Percentiles rank a stretch among this genome's conserved stretches.
Evolutionary conservation across 768 basidiomycete species (phyloP).

Genomic region (Hericium rajendrae): DNA sequence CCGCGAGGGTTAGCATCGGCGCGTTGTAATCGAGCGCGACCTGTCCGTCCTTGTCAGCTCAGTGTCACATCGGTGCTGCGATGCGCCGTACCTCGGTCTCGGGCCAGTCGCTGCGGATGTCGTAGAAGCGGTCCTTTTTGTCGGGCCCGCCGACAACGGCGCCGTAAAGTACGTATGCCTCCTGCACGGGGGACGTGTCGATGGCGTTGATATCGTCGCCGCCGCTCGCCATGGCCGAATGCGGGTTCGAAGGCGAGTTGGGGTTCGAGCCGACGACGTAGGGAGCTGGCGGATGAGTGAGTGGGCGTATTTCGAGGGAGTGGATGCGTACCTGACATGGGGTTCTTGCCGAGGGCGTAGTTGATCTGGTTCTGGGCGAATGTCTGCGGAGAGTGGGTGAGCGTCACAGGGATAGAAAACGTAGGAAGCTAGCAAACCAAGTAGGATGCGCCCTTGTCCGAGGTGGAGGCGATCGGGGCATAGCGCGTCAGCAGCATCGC

Average conservation of each 20-base stretch:
- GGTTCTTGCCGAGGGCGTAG: constrained; percentile 81
- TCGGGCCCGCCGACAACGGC: constrained; percentile 86
- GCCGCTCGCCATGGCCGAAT: constrained; percentile 83
- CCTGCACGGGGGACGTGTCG: constrained; percentile 59
- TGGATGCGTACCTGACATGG: constrained; percentile 60
- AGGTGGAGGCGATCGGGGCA: constrained; percentile 58
- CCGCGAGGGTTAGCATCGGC: constrained; percentile 78
- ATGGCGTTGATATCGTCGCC: constrained; percentile 61
- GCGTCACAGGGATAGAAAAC: not conserved
- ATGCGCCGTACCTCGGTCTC: constrained; percentile 58
- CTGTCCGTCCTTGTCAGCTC: constrained; percentile 22
- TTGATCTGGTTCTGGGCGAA: constrained; percentile 73
- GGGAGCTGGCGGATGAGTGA: constrained; percentile 35
- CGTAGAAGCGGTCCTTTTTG: constrained; percentile 63
- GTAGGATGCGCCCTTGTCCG: constrained; percentile 50
- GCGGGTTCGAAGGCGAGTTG: constrained; percentile 85
- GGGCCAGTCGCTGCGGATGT: constrained; percentile 84
- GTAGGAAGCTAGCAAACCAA: constrained; percentile 29
- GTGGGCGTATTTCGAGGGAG: not conserved
- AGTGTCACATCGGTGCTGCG: too few relatives aligned
- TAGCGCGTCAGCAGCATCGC: constrained; percentile 79
- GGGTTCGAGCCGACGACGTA: constrained; percentile 88
- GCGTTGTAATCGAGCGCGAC: constrained; percentile 86
- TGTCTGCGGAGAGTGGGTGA: constrained; percentile 29
- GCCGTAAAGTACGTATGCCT: constrained; percentile 76